Evolutionary conservation across 352 stramenopile species (phyloP).

Genomic region (Globisporangium lucens): DNA sequence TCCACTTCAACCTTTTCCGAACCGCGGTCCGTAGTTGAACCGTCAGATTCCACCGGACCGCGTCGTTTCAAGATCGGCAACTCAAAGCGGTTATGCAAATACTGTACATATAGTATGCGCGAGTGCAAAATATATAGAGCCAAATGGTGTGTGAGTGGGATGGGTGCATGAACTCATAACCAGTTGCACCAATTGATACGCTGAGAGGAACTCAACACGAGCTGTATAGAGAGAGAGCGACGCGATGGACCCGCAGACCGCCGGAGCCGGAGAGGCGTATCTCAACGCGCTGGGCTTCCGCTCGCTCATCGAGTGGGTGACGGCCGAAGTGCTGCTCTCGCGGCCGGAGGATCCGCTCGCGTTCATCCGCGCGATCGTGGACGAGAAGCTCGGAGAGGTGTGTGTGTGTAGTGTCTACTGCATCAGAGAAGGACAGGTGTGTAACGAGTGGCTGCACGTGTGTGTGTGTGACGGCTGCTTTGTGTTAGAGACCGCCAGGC

Average conservation of each 20-base stretch:
- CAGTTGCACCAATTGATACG: background rate
- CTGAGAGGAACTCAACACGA: background rate
- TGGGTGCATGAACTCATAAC: background rate
- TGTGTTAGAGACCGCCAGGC: conserved; percentile 22
- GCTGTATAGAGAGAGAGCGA: background rate
- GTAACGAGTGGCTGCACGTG: background rate
- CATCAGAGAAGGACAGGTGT: background rate
- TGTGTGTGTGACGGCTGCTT: background rate
- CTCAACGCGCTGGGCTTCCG: conserved; percentile 88
- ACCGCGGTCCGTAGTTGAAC: background rate
- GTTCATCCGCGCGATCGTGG: conserved; percentile 75
- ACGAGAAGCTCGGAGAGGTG: conserved; percentile 83
- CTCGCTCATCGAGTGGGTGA: conserved; percentile 90
- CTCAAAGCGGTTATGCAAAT: background rate
- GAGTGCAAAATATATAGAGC: background rate
- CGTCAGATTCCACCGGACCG: background rate
- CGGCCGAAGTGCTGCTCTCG: conserved; percentile 80
- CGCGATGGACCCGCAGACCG: conserved; percentile 68
- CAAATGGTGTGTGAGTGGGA: no score
- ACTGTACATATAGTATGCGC: background rate
- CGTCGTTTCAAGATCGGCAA: conserved; percentile 7
- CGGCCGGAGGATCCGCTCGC: conserved; percentile 83
- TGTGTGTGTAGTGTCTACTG: background rate
- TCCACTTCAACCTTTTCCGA: background rate
- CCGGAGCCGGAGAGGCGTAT: conserved; percentile 81